A percentile compares a stretch with the other conserved stretches of the same genome.
phyloP scores from a whole-genome alignment of 2,329 filamentous ascomycete genomes.

The Canariomyces notabilis region DNA sequence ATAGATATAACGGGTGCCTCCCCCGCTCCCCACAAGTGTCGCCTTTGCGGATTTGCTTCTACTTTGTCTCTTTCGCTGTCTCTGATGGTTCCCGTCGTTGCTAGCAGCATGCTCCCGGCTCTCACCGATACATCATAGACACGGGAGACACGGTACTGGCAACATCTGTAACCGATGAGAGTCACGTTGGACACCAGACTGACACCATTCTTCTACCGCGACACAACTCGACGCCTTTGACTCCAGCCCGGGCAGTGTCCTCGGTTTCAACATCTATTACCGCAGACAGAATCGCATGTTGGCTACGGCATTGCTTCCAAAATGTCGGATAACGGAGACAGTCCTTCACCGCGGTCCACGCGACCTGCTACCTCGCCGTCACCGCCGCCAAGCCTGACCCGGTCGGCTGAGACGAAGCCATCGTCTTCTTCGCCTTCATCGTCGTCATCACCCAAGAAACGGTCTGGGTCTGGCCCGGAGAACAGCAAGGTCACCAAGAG shows the following conservation, averaged over 20 bases:
- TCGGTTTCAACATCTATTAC: background rate
- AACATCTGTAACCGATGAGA: background rate
- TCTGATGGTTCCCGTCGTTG: background rate
- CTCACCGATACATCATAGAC: background rate
- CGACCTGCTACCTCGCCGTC: slow-evolving; percentile 9
- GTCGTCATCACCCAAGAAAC: slow-evolving; percentile 1
- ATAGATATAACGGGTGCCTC: slow-evolving; percentile 8
- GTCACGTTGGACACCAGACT: background rate
- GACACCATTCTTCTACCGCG: background rate
- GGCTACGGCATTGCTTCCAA: background rate
- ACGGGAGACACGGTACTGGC: background rate
- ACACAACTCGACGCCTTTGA: background rate
- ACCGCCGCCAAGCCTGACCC: background rate
- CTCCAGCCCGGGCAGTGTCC: slow-evolving; percentile 1
- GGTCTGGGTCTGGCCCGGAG: background rate
- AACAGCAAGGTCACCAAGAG: slow-evolving; percentile 60
- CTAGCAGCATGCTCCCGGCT: background rate
- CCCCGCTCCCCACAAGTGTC: slow-evolving; percentile 8
- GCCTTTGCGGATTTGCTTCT: background rate
- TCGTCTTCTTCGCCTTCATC: slow-evolving; percentile 19
- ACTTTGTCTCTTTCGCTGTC: background rate
- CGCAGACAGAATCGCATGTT: background rate
- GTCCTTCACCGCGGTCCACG: slow-evolving; percentile 11
- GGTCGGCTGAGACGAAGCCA: background rate
- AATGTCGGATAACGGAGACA: slow-evolving; percentile 15